phyloP scores from a whole-genome alignment of 257 asterid species.

The Cynanchum wilfordii region DNA sequence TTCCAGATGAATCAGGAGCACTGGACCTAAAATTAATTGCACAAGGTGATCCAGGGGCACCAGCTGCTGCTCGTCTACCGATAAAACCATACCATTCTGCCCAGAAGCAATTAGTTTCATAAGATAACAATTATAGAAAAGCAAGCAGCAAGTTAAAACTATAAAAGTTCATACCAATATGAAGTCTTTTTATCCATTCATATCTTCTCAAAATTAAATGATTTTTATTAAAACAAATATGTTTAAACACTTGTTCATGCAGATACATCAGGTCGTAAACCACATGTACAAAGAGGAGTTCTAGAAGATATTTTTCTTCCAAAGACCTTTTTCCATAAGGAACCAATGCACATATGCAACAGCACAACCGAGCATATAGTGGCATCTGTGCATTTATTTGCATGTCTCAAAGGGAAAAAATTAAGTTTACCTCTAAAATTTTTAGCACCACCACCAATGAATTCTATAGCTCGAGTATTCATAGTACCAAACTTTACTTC shows the following conservation, averaged over 20 bases:
- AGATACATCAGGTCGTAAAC: neutral
- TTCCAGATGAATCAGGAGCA: constrained; percentile 70
- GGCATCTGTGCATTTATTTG: constrained; percentile 2
- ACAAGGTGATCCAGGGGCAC: constrained; percentile 87
- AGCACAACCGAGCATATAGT: neutral
- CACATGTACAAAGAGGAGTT: neutral
- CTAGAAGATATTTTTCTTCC: neutral
- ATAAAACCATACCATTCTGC: constrained; percentile 90
- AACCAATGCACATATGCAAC: neutral
- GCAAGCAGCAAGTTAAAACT: neutral
- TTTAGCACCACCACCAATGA: constrained; percentile 95
- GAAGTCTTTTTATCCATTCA: neutral
- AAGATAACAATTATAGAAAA: neutral
- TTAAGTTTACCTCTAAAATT: constrained; percentile 54
- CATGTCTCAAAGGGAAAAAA: neutral
- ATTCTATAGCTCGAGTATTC: constrained; percentile 94
- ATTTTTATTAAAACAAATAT: neutral
- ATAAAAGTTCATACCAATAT: neutral
- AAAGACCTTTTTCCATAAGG: constrained; percentile 1
- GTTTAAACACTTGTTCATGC: neutral
- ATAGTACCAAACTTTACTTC: constrained; percentile 93
- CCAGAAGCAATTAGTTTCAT: constrained; percentile 24
- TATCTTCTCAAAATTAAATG: neutral
- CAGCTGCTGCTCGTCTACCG: constrained; percentile 65
- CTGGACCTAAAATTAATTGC: constrained; percentile 65